These are phyloP conservation scores for Zymoseptoria passerinii DNA, from an alignment of 2,329 filamentous ascomycete genomes.

Conservation along the genomic window DNA sequence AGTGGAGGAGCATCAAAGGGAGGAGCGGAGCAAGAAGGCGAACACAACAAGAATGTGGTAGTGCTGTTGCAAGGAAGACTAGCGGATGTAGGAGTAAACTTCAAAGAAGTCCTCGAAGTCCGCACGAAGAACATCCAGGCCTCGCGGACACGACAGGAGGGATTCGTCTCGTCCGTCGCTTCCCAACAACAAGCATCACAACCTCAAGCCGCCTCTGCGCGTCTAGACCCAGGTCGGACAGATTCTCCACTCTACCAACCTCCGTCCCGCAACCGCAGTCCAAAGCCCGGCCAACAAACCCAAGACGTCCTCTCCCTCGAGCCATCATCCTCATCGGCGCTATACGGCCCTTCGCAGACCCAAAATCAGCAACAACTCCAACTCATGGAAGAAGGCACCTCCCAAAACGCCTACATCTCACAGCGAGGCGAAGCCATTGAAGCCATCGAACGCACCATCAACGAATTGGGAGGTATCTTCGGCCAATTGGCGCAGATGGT, in stretches of 20 bases:
- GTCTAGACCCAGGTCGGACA: slow-evolving; percentile 36
- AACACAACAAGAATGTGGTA: slow-evolving; percentile 97
- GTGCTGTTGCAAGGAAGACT: slow-evolving; percentile 84
- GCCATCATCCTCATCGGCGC: slow-evolving; percentile 35
- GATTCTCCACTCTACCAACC: slow-evolving; percentile 68
- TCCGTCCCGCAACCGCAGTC: slow-evolving; percentile 50
- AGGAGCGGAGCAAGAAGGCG: slow-evolving; percentile 65
- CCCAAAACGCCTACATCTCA: slow-evolving; percentile 80
- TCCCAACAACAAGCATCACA: slow-evolving; percentile 1
- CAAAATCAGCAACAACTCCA: slow-evolving; percentile 63
- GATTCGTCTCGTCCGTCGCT: slow-evolving; percentile 79
- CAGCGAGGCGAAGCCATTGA: slow-evolving; percentile 93
- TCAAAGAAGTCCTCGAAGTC: slow-evolving; percentile 94
- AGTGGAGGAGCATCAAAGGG: slow-evolving; percentile 8
- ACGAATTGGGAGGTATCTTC: slow-evolving; percentile 85
- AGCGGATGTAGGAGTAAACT: slow-evolving; percentile 85
- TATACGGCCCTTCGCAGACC: slow-evolving; percentile 29
- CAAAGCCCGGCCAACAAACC: slow-evolving; percentile 32
- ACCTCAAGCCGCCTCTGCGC: not conserved
- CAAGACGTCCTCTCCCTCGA: slow-evolving; percentile 45
- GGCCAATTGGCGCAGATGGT: slow-evolving; percentile 95
- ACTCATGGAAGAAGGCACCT: slow-evolving; percentile 86
- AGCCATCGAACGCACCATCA: slow-evolving; percentile 90
- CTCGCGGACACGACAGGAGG: slow-evolving; percentile 82
- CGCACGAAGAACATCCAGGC: slow-evolving; percentile 97